Base-by-base conservation (phyloP, 164 flowering plant species). In the Brasenia schreberi region DNA sequence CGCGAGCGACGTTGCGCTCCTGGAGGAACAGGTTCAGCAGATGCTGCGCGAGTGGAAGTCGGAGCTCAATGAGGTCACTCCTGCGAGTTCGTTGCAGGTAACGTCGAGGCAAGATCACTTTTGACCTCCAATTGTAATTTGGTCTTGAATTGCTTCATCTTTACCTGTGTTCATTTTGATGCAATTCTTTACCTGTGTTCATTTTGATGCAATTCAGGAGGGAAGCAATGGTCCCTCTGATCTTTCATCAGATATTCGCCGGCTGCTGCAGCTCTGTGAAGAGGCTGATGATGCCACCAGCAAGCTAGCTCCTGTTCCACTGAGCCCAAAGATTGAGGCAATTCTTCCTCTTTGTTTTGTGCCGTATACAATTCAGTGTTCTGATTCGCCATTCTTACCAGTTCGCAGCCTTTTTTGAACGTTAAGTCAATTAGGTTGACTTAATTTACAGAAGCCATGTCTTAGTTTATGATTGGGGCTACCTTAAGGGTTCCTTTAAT, bases 21-120 rank as follows among this genome's bases (percentile, higher is more conserved):
- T 90, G 19, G 97, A 92, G 73, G 99, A 95, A 78, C 97, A 92
- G 75, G 96, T 95, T 39, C 87, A 95, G 76, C 97, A 84, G 85
- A 90, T 92, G 97, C 85, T 95, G 43, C 82, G 93, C 0, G 99
- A 95, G 74, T 95, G 99, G 99, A 87, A 90, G 67, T 69, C 96
- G 10, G 99, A 95, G 68, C 94, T 95, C 66, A 86, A 95, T 65
- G 87, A 90, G 77, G 92, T 97, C 43, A 83, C 97, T 64, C 97
- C 99, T 0, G 92, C 97, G 6, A 79, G 96, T 23, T 93, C 98
- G 33, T 71, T 92, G 65, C 94, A 77, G 65, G 90, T 83, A 19
- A 64, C 61, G 19, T 0, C 9, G 9, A 14, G 16, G 16, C 12
- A 49, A 49, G 3, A 14, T 33, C 39, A 33, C 4, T 33, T 6